A percentile compares a stretch with the other conserved stretches of the same genome.
Evolutionary conservation across 768 basidiomycete genomes (phyloP).

Genomic region (Boletellus ananiceps): DNA sequence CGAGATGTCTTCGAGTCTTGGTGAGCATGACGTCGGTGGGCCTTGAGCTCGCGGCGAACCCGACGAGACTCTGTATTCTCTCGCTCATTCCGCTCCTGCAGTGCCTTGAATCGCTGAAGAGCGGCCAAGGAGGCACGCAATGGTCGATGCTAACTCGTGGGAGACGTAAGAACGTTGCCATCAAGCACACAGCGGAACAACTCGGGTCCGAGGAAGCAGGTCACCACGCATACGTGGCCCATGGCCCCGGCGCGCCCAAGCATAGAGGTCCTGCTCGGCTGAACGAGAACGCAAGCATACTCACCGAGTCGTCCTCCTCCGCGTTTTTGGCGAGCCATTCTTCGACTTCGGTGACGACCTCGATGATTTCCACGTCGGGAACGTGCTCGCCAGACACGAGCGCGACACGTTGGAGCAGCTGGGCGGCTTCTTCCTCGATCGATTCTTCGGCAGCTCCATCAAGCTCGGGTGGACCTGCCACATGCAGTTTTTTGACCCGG

Average conservation of each 20-base stretch:
- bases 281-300: slow-evolving; percentile 12
- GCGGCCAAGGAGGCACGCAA: slow-evolving; percentile 31
- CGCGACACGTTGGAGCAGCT: slow-evolving; percentile 34
- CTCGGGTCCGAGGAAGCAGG: slow-evolving; percentile 12
- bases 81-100: slow-evolving; percentile 33
- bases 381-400: slow-evolving; percentile 32
- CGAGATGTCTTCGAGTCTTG: slow-evolving; percentile 34
- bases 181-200: slow-evolving; percentile 16
- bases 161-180: slow-evolving; percentile 19
- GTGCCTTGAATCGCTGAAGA: slow-evolving; percentile 36
- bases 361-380: slow-evolving; percentile 32
- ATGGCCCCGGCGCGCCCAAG: background rate
- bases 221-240: background rate
- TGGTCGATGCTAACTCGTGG: slow-evolving; percentile 29
- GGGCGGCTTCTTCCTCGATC: slow-evolving; percentile 39
- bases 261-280: background rate
- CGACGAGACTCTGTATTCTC: slow-evolving; percentile 31
- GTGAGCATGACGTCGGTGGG: slow-evolving; percentile 25
- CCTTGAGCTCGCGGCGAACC: slow-evolving; percentile 29
- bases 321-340: slow-evolving; percentile 45
- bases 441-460: slow-evolving; percentile 34
- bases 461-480: slow-evolving; percentile 43
- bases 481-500: slow-evolving; percentile 62
- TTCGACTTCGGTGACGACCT: slow-evolving; percentile 45
- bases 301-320: slow-evolving; percentile 36